Conservation (phyloP, 116 monocot genomes). For the Phalaenopsis hybrid region DNA sequence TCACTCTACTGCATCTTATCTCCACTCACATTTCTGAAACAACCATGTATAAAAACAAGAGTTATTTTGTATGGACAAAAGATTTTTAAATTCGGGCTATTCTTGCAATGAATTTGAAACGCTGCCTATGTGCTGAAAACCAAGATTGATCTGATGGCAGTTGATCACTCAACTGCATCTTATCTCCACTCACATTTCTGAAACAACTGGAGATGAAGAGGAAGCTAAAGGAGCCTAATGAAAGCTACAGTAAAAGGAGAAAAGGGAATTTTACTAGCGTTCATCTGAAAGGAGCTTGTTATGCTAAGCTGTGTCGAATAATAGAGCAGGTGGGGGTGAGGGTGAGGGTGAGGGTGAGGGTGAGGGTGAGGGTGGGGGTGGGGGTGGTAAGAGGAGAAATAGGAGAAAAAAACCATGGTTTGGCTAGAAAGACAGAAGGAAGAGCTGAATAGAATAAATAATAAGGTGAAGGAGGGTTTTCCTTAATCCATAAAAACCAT, state of each 20-base stretch:
- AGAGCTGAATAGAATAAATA: no score
- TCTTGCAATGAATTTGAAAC: background rate
- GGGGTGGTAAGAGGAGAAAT: no score
- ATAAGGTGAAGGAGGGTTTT: no score
- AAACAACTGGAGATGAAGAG: background rate
- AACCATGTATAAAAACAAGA: background rate
- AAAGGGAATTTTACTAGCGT: background rate
- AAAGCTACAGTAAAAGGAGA: background rate
- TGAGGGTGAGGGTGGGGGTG: no score
- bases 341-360: no score
- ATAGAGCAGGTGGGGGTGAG: no score
- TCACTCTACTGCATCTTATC: background rate
- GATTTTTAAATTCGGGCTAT: background rate
- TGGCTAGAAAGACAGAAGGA: no score
- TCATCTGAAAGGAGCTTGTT: no score
- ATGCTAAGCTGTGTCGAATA: no score
- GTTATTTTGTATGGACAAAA: background rate
- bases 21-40: background rate
- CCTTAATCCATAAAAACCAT: no score
- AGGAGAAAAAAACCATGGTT: no score
- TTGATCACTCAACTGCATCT: background rate
- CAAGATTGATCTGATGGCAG: background rate
- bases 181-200: background rate
- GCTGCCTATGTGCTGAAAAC: background rate
- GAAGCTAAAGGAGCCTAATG: background rate